Evolutionary conservation across 495 filamentous ascomycete species (phyloP), one percentile per base, ranked within the genome.

Genomic region (Tuber magnatum): DNA sequence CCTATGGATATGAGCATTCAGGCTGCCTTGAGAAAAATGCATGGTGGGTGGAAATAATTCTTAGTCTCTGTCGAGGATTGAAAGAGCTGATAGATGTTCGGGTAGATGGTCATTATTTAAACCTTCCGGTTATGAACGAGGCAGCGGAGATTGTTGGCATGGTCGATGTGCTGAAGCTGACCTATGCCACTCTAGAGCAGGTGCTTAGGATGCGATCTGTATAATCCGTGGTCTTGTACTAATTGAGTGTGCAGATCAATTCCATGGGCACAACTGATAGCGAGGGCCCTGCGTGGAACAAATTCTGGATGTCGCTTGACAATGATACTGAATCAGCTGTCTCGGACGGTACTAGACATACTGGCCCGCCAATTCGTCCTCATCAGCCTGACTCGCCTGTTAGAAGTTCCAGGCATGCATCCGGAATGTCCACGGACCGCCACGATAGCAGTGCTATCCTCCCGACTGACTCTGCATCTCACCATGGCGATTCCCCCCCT

Each of bases 1-100:
- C 95, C 95, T 20, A 91, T 94, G 86, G 94, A 98, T 84, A 98
- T 98, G 96, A 98, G 89, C 84, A 99, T 99, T 81, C 95, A 99
- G 84, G 93, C 94, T 74, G 95, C 95, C 82, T 88, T 99, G 68
- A 90, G 95, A 75, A 99, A 98, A 87, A 99, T 99, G 95, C 95
- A 99, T 85, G 94, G 93, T 96, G 82, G 86, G 92, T 70, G 40
- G 74, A 70, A 24, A n/a, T n/a, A 35, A 46, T 65, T 72, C 69
- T 38, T 18, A 42, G 41, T 38, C 70, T 81, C 35, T 65, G 51
- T 69, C 73, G 51, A 16, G 46, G 69, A 51, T 8, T 42, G 41
- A 22, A 22, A 39, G 42, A 40, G 32, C 79, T 80, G 75, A 80
- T 70, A 38, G 40, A 28, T 65, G 35, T 20, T 68, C 41, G 39